Evolutionary conservation across 164 flowering plant genomes (phyloP).

Genomic region (Chimonanthus salicifolius): DNA sequence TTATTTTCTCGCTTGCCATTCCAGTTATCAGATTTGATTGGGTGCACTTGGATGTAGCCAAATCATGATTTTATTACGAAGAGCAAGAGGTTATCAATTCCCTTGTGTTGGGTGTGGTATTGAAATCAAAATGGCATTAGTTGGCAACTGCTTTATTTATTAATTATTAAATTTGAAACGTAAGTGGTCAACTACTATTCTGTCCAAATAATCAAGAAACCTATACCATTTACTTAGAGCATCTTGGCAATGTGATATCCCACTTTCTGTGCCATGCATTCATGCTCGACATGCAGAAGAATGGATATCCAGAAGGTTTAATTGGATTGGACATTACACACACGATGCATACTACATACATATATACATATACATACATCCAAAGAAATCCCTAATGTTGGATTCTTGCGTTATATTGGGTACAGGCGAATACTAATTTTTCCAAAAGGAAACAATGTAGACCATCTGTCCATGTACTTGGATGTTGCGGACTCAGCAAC

Average conservation of each 20-base stretch:
- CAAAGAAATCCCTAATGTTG: not conserved
- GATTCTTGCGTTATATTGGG: not conserved
- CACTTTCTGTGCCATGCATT: not conserved
- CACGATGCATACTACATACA: no score
- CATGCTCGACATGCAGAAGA: not conserved
- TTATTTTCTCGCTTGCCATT: not conserved
- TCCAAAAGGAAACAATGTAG: constrained; percentile 83
- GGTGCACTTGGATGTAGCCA: not conserved
- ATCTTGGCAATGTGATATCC: not conserved
- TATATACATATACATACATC: no score
- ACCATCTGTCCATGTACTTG: constrained; percentile 72
- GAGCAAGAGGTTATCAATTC: not conserved
- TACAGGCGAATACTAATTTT: constrained; percentile 73
- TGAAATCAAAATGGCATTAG: not conserved
- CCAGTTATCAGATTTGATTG: not conserved
- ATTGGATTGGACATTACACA: not conserved
- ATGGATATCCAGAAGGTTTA: not conserved
- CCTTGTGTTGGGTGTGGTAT: not conserved
- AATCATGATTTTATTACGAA: not conserved
- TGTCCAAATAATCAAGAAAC: no score
- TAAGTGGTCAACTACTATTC: no score
- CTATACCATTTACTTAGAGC: no score
- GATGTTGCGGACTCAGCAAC: constrained; percentile 68
- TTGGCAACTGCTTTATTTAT: not conserved
- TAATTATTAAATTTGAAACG: no score